Evolutionary conservation across 768 basidiomycete genomes (phyloP).

Genomic region (Calocybe indica): DNA sequence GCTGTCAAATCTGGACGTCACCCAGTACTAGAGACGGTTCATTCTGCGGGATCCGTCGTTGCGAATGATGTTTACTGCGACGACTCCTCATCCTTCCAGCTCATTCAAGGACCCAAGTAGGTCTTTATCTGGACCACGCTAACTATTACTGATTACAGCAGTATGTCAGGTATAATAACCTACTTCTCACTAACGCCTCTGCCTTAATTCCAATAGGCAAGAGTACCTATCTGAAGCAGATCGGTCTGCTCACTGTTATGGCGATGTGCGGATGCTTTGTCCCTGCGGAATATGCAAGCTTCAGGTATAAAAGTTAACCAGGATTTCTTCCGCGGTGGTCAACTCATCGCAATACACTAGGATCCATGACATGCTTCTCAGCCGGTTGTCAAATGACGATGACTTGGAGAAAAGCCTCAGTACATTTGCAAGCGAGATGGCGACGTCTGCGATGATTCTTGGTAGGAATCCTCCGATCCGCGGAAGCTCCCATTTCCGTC

Average conservation of each 20-base stretch:
- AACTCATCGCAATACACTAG: slow-evolving; percentile 25
- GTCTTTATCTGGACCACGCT: slow-evolving; percentile 12
- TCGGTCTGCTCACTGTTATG: slow-evolving; percentile 78
- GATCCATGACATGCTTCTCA: slow-evolving; percentile 78
- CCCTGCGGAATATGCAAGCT: slow-evolving; percentile 90
- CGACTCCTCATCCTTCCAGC: slow-evolving; percentile 79
- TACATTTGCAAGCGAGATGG: slow-evolving; percentile 96
- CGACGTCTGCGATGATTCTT: slow-evolving; percentile 85
- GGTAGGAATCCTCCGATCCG: slow-evolving; percentile 31
- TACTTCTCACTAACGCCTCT: background rate
- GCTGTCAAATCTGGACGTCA: slow-evolving; percentile 89
- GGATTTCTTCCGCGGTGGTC: background rate
- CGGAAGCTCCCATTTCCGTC: background rate
- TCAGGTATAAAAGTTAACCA: slow-evolving; percentile 40
- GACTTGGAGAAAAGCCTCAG: slow-evolving; percentile 85
- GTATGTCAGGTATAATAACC: slow-evolving; percentile 36
- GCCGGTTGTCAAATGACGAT: slow-evolving; percentile 90
- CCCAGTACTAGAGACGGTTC: slow-evolving; percentile 76
- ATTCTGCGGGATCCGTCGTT: slow-evolving; percentile 63
- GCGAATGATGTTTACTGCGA: slow-evolving; percentile 91
- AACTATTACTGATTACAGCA: slow-evolving; percentile 8
- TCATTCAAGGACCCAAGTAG: slow-evolving; percentile 89
- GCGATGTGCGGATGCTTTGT: slow-evolving; percentile 91
- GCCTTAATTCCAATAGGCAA: slow-evolving; percentile 48
- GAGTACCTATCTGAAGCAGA: slow-evolving; percentile 88